Percentiles rank a stretch among this genome's conserved stretches.
Evolutionary conservation across 257 asterid genomes (phyloP).

Genomic region (Oldenlandia corymbosa): DNA sequence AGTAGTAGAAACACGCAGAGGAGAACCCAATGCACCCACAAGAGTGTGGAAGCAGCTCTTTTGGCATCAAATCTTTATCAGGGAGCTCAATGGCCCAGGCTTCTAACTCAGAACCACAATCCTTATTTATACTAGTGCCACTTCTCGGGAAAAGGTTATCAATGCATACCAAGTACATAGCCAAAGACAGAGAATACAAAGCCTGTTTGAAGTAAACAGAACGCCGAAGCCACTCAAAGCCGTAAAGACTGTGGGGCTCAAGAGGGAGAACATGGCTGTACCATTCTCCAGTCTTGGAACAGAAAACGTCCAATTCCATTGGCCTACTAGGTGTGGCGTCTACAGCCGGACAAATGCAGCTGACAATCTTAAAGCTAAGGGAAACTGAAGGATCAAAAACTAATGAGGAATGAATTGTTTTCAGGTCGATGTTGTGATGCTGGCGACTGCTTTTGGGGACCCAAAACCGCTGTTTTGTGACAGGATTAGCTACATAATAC

Average conservation of each 20-base stretch:
- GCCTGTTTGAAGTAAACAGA: not conserved
- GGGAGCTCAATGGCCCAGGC: constrained; percentile 1
- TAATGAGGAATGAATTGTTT: not conserved
- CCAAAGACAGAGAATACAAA: not conserved
- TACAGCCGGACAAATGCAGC: not conserved
- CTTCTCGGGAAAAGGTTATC: not conserved
- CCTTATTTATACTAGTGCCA: too few relatives aligned
- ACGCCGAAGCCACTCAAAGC: not conserved
- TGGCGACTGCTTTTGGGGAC: not conserved
- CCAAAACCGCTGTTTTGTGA: not conserved
- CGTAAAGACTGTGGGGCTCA: constrained; percentile 3
- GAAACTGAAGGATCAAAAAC: not conserved
- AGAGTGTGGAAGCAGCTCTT: not conserved
- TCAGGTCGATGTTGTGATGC: not conserved
- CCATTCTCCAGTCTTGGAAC: not conserved
- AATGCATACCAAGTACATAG: constrained; percentile 1
- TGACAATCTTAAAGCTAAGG: not conserved
- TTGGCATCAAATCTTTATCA: not conserved
- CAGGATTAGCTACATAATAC: not conserved
- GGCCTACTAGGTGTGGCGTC: not conserved
- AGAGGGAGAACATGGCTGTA: not conserved
- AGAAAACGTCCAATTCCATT: not conserved
- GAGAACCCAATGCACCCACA: not conserved
- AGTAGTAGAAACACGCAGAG: not conserved
- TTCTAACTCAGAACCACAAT: not conserved